Conservation (phyloP, 495 filamentous ascomycete species). For the Glonium stellatum region DNA sequence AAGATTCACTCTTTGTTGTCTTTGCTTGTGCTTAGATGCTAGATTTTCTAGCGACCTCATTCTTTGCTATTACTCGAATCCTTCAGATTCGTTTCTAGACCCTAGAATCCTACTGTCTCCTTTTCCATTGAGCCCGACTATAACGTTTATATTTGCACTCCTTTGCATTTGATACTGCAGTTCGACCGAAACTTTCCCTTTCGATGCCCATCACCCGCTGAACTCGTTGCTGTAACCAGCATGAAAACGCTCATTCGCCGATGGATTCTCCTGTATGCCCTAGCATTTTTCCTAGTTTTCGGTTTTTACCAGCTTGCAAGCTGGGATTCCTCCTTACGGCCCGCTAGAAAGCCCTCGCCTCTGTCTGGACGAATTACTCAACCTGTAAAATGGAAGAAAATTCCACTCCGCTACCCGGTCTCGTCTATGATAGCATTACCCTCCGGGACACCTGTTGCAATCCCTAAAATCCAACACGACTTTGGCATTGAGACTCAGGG, state of each 20-base stretch:
- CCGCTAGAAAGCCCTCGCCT: not conserved
- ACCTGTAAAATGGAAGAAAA: slow-evolving; percentile 1
- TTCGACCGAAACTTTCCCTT: not conserved
- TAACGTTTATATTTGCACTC: not conserved
- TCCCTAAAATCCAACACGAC: slow-evolving; percentile 2
- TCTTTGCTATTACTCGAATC: not conserved
- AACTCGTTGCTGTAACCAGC: not conserved
- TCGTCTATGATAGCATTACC: not conserved
- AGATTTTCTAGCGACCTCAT: not conserved
- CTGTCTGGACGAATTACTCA: not conserved
- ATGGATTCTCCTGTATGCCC: not conserved
- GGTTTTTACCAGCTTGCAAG: not conserved
- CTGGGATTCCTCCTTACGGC: not conserved
- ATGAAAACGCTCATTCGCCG: slow-evolving; percentile 2
- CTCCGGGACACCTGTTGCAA: not conserved
- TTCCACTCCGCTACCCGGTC: not conserved
- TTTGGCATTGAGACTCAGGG: slow-evolving; percentile 10
- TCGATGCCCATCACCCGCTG: not conserved
- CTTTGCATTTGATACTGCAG: not conserved
- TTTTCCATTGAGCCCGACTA: not conserved
- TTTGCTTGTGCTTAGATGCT: not conserved
- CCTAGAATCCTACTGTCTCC: not conserved
- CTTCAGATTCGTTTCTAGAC: not conserved
- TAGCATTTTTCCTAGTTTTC: not conserved
- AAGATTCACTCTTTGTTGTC: not conserved